Evolutionary conservation across 2,329 filamentous ascomycete species (phyloP).

Genomic region (Pseudogymnoascus sp.): DNA sequence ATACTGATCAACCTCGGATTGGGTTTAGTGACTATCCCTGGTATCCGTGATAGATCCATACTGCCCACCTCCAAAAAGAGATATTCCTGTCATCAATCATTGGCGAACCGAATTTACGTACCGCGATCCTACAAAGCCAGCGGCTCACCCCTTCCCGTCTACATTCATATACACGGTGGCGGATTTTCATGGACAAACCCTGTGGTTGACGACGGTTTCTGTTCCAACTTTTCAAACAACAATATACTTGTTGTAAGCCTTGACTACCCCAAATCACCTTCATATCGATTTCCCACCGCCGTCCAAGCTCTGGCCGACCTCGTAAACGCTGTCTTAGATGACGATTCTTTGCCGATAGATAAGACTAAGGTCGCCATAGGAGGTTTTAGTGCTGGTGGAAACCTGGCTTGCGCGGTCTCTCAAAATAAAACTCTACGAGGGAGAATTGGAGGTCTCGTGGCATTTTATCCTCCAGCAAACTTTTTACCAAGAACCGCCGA

Average conservation of each 20-base stretch:
- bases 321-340: slow-evolving; percentile 33
- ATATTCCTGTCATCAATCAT: slow-evolving; percentile 10
- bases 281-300: slow-evolving; percentile 35
- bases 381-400: slow-evolving; percentile 46
- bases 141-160: slow-evolving; percentile 30
- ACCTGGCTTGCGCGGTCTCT: slow-evolving; percentile 36
- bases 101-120: slow-evolving; percentile 33
- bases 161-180: slow-evolving; percentile 46
- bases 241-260: slow-evolving; percentile 38
- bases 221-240: slow-evolving; percentile 35
- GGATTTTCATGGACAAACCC: slow-evolving; percentile 40
- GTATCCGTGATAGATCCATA: not conserved
- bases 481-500: not conserved
- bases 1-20: not conserved
- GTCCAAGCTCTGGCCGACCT: slow-evolving; percentile 40
- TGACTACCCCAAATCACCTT: slow-evolving; percentile 42
- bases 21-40: not conserved
- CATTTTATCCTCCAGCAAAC: slow-evolving; percentile 33
- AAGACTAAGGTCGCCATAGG: slow-evolving; percentile 33
- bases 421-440: slow-evolving; percentile 29
- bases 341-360: slow-evolving; percentile 39
- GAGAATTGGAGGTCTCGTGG: slow-evolving; percentile 31
- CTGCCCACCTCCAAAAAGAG: not conserved
- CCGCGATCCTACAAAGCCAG: slow-evolving; percentile 28
- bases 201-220: slow-evolving; percentile 39